Evolutionary conservation across 305 asterid species (phyloP), one percentile per base, ranked within the genome.

Genomic region (Solanum aculeatissimum): DNA sequence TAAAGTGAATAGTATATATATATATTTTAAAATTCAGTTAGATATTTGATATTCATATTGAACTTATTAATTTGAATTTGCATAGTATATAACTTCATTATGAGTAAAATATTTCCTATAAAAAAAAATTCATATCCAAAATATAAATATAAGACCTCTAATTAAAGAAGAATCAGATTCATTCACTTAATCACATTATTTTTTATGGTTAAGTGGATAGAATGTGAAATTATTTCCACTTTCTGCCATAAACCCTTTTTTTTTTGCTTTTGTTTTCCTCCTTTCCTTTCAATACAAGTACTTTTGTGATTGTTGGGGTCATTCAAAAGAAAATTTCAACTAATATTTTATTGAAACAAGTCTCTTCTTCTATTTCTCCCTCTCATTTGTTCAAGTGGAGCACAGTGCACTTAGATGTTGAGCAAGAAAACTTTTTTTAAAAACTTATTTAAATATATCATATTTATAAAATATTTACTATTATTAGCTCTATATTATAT

Each of bases 201-300:
- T 40, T 47, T 47, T 3, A 6, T 2, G 9, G 1, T 51, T 15
- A 92, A 92, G 86, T 88, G 92, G 89, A 92, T 91, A 92, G 93
- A 89, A 91, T 91, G 91, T 91, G 92, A 90, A 89, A 93, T 89
- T 92, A 91, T 65, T 65, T 65, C 7, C 40, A 65, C 42, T 29
- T 65, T 14, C 72, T 29, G 3, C 72, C 21, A 29, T 29, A 66
- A 35, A 35, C 15, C 12, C 43, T 58, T 58, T 19, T 4, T 21
- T 21, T 21, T n/a, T n/a, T n/a, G n/a, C 25, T 55, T 55, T 57
- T n/a, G 14, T 3, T 57, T 57, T 57, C 68, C 15, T 60, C 32
- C 35, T 60, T 60, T n/a, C 68, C 68, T 60, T 60, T 60, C 8
- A 57, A 57, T 57, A n/a, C 13, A 5, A 9, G 6, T 57, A 57